Percentiles rank a stretch among this genome's conserved stretches.
These are phyloP conservation scores for Chondrostereum purpureum DNA, from an alignment of 1,284 basidiomycete genomes.

Conservation along the genomic window DNA sequence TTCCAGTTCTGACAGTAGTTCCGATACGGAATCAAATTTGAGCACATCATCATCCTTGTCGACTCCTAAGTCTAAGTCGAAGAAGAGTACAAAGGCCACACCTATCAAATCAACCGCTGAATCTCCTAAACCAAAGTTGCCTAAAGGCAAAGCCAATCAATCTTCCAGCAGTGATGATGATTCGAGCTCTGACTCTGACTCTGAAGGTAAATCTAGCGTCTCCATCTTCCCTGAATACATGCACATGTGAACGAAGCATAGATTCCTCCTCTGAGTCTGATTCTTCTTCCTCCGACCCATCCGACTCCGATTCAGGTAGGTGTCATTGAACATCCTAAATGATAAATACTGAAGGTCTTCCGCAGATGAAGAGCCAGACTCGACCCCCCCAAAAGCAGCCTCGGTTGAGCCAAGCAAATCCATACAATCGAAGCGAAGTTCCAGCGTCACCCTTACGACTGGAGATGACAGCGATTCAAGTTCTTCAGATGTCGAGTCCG, in stretches of 20 bases:
- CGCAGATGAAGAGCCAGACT: background rate
- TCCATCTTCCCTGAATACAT: too few species aligned
- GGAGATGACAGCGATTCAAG: background rate
- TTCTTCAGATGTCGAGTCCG: slow-evolving; percentile 21
- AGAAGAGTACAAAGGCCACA: slow-evolving; percentile 2
- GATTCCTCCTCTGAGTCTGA: background rate
- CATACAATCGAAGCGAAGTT: background rate
- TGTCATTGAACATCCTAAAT: too few species aligned
- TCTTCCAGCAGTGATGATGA: background rate
- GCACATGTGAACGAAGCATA: too few species aligned
- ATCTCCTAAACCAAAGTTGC: slow-evolving; percentile 23
- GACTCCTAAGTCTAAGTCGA: background rate
- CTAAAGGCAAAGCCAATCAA: slow-evolving; percentile 11
- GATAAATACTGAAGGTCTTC: too few species aligned
- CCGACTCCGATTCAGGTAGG: too few species aligned
- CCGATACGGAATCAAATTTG: slow-evolving; percentile 9
- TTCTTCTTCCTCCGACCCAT: too few species aligned
- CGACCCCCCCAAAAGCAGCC: background rate
- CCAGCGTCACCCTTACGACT: background rate
- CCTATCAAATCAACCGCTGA: slow-evolving; percentile 20
- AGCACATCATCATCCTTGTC: slow-evolving; percentile 8
- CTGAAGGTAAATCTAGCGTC: too few species aligned
- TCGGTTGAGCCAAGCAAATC: background rate
- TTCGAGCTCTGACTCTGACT: too few species aligned
- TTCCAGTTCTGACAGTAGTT: slow-evolving; percentile 3